phyloP scores from a whole-genome alignment of 2,329 filamentous ascomycete genomes.

The Hirsutella rhossiliensis region DNA sequence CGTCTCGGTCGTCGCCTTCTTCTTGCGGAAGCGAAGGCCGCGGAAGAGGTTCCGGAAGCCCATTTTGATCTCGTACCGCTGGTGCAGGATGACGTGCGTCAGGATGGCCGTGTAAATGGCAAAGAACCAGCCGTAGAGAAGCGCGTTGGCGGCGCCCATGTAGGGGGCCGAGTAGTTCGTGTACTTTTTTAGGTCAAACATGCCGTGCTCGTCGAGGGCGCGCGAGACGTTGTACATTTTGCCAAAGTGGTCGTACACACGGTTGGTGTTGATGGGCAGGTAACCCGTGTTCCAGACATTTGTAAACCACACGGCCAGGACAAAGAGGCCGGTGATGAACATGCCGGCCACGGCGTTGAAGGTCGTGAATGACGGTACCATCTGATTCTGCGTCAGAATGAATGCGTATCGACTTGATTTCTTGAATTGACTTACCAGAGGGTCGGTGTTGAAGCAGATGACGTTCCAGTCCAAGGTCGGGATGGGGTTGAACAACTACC shows the following conservation, averaged over 20 bases:
- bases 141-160: conserved; percentile 22
- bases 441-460: conserved; percentile 17
- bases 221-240: conserved; percentile 23
- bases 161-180: conserved; percentile 28
- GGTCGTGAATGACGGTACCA: conserved; percentile 24
- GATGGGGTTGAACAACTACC: conserved; percentile 20
- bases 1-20: conserved; percentile 10
- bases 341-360: conserved; percentile 21
- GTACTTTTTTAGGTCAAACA: conserved; percentile 25
- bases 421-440: conserved; percentile 11
- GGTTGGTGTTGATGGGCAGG: conserved; percentile 28
- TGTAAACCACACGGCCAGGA: conserved; percentile 18
- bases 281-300: conserved; percentile 23
- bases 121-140: conserved; percentile 27
- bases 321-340: conserved; percentile 14
- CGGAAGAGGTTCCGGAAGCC: conserved; percentile 20
- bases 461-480: conserved; percentile 33
- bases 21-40: conserved; percentile 14
- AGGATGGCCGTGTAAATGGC: conserved; percentile 26
- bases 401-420: background rate
- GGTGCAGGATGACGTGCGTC: conserved; percentile 26
- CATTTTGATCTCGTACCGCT: conserved; percentile 23
- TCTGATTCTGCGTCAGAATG: background rate
- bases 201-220: conserved; percentile 19
- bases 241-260: conserved; percentile 25